Base-by-base conservation (phyloP, 164 flowering plant genomes). In the Warburgia ugandensis region DNA sequence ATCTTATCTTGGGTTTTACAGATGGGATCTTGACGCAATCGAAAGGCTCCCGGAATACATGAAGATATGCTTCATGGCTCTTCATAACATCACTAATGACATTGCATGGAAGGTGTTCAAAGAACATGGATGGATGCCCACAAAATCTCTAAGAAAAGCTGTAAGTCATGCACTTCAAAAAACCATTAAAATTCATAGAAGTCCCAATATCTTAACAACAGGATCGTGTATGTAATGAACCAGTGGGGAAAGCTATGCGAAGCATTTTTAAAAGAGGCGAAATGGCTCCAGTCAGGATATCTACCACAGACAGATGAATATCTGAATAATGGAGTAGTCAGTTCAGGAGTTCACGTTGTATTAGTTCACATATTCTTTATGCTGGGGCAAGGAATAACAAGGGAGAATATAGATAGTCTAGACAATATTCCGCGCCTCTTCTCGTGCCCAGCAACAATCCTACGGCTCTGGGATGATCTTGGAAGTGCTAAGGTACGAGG, bases 41-140 rank as follows among this genome's bases (percentile, higher is more conserved):
- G 69, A 66, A 6, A 39, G 22, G 12, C 45, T 78, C 31, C 81
- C 87, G 16, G 7, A 45, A 6, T 59, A 42, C 50, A 71, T 75
- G 80, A 67, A 62, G 19, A 46, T 43, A 21, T 67, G 72, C 29
- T 65, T 67, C 45, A 53, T 48, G 54, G 61, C 69, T 25, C 54
- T 75, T 1, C 8, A 53, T 28, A 68, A 58, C 23, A 49, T 55
- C 17, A 68, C 71, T 0, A 61, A 65, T 4, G 73, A 69, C 42
- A 59, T 75, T 11, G 48, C 59, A 8, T 0, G 7, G 26, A 56
- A 64, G 31, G 48, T 72, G 26, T 16, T 33, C 20, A 51, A 42
- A 30, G 30, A 59, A 33, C 61, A 71, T 48, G 77, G 81, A 4
- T 69, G 66, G 60, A 71, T 76, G 50, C 78, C 90, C 3, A 21